Evolutionary conservation across 2,329 filamentous ascomycete species (phyloP), one percentile per base, ranked within the genome.

Genomic region (Aureobasidium namibiae): DNA sequence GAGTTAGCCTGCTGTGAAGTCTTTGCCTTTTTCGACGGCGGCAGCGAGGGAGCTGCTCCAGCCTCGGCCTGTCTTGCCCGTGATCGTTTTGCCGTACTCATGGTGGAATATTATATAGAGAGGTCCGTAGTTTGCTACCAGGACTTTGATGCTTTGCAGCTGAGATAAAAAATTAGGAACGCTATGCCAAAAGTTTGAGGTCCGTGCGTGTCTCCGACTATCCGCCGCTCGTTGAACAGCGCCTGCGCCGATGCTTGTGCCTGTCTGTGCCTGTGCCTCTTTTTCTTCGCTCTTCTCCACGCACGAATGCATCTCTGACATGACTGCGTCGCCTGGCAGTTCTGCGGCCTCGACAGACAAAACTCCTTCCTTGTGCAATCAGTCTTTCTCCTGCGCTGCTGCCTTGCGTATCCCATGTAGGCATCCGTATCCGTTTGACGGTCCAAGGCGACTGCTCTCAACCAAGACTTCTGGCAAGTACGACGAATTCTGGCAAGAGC

Each of bases 71-170:
- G 68, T 54, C 64, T 65, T 49, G 61, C 59, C 60, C 68, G 65
- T 24, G 67, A 62, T 31, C 70, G 69, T 64, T 72, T 71, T 46
- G 66, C 61, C 53, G 68, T 62, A 65, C 70, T 73, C 70, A 73
- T 73, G 16, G 14, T 56, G 33, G 4, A 29, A 24, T 45, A 23
- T 46, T 45, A n/a, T 24, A 31, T 38, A n/a, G 34, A 26, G 10
- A 42, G 8, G 29, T 54, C 39, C 50, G 50, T 42, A 36, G 50
- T 44, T 23, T 54, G 38, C 38, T 54, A 18, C 49, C 14, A 29
- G 18, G 33, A 39, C 49, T 38, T 52, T 39, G 33, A 11, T 29
- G 16, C 49, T 42, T 45, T 41, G 24, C 13, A 23, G 41, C 26
- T 33, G 21, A 21, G 26, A 36, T 44, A 57, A 57, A 57, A 57